Base-by-base conservation (phyloP, 2,329 filamentous ascomycete species). In the Purpureocillium takamizusanense region DNA sequence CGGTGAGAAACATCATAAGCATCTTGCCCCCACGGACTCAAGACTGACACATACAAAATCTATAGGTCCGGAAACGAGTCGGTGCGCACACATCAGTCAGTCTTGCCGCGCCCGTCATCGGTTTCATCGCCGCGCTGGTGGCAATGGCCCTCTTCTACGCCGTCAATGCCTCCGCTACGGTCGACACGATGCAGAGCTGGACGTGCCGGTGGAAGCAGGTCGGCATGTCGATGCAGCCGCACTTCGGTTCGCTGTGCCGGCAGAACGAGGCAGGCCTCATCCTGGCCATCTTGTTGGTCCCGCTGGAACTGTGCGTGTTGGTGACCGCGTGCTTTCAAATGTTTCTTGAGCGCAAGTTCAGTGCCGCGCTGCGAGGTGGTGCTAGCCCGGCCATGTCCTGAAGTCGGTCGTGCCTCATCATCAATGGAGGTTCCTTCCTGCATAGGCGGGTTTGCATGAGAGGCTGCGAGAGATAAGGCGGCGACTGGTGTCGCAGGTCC, bases 151-250 rank as follows among this genome's bases (percentile, higher is more conserved):
- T 80, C 55, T 78, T 74, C 54, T 81, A 78, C 50, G 63, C 63
- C 39, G 63, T 74, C 54, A 73, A 78, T 46, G 55, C 65, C 14
- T 78, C 76, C 4, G 57, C 56, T 12, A 63, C 61, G 8, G 59
- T 61, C 42, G 73, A 77, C 51, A 76, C 73, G 7, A 56, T 81
- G 10, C 64, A 78, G 51, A 77, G 72, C 55, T 81, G 77, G 77
- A 72, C 67, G 31, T 81, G 77, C 55, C 73, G 74, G 45, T 81
- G 77, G 76, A 56, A 60, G 8, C 50, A 61, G 16, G 59, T 78
- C n/a, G 54, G 58, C 42, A 78, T 80, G 72, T 48, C 50, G 13
- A 51, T 60, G 28, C 57, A 67, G 44, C 76, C 78, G 23, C 62
- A 74, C 50, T 81, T 77, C 50, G 66, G 63, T 13, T 68, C 66